phyloP scores from a whole-genome alignment of 2,329 filamentous ascomycete species.

The Arthroderma sp. region DNA sequence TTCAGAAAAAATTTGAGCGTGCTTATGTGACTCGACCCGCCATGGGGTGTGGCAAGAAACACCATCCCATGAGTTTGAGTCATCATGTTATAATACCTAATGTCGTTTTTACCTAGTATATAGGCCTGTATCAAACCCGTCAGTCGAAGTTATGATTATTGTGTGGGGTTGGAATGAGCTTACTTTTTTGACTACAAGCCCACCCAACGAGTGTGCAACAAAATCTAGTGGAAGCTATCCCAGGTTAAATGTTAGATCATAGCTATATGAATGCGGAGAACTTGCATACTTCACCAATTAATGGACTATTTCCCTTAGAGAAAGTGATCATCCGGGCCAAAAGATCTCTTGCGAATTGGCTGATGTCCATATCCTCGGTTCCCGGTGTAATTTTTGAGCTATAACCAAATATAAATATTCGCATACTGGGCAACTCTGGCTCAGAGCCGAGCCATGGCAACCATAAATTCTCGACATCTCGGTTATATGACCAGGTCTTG shows the following conservation, averaged over 20 bases:
- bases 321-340: conserved; percentile 3
- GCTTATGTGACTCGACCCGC: conserved; percentile 12
- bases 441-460: conserved; percentile 24
- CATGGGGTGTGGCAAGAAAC: conserved; percentile 18
- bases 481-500: conserved; percentile 24
- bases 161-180: not conserved
- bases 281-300: not conserved
- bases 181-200: conserved; percentile 20
- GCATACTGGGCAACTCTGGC: conserved; percentile 18
- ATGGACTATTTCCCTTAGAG: not conserved
- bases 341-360: conserved; percentile 7
- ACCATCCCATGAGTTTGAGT: conserved; percentile 5
- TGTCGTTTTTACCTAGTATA: conserved; percentile 8
- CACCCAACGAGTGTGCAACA: conserved; percentile 36
- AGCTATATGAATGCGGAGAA: not conserved
- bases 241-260: not conserved
- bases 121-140: conserved; percentile 7
- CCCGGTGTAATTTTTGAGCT: conserved; percentile 3
- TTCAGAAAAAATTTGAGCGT: conserved; percentile 19
- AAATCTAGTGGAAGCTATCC: conserved; percentile 24
- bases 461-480: conserved; percentile 18
- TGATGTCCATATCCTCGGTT: not conserved
- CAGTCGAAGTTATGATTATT: not conserved
- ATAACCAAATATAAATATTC: conserved; percentile 20
- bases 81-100: conserved; percentile 5